A percentile compares a stretch with the other conserved stretches of the same genome.
Evolutionary conservation across 2,329 filamentous ascomycete species (phyloP).

Genomic region (Trichoderma oligosporum): DNA sequence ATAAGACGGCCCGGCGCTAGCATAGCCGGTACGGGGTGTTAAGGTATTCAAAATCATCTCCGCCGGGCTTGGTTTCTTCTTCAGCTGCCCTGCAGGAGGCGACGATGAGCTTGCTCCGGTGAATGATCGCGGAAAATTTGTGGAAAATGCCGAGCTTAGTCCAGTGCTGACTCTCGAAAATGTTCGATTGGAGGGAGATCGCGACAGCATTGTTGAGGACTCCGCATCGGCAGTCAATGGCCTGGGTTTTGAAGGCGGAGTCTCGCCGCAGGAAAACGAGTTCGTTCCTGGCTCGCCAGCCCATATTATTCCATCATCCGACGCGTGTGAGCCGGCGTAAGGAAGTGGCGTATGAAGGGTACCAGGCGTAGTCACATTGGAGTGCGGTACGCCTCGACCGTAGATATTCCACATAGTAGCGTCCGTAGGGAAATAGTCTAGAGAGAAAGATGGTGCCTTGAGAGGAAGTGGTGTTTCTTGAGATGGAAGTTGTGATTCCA

Average conservation of each 20-base stretch:
- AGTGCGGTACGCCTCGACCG: slow-evolving; percentile 51
- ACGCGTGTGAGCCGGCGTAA: slow-evolving; percentile 54
- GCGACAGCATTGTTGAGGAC: slow-evolving; percentile 50
- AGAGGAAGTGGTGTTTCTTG: slow-evolving; percentile 60
- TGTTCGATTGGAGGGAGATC: slow-evolving; percentile 54
- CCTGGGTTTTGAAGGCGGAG: slow-evolving; percentile 51
- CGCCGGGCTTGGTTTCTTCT: slow-evolving; percentile 58
- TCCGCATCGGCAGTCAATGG: slow-evolving; percentile 46
- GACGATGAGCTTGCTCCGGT: slow-evolving; percentile 40
- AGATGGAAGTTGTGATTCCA: slow-evolving; percentile 53
- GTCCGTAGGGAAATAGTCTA: slow-evolving; percentile 63
- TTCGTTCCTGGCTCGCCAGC: slow-evolving; percentile 51
- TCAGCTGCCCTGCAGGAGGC: slow-evolving; percentile 38
- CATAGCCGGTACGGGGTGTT: slow-evolving; percentile 44
- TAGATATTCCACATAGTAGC: slow-evolving; percentile 51
- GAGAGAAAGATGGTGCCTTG: slow-evolving; percentile 63
- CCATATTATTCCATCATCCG: slow-evolving; percentile 50
- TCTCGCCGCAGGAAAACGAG: slow-evolving; percentile 60
- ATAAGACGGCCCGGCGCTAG: slow-evolving; percentile 49
- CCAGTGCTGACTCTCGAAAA: slow-evolving; percentile 52
- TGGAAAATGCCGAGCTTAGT: slow-evolving; percentile 54
- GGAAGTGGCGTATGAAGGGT: slow-evolving; percentile 53
- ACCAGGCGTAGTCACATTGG: slow-evolving; percentile 54
- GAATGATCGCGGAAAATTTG: slow-evolving; percentile 50
- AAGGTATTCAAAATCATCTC: slow-evolving; percentile 57